These are phyloP conservation scores for Mallotus repandus DNA, from an alignment of 441 rosid species.

Conservation along the genomic window DNA sequence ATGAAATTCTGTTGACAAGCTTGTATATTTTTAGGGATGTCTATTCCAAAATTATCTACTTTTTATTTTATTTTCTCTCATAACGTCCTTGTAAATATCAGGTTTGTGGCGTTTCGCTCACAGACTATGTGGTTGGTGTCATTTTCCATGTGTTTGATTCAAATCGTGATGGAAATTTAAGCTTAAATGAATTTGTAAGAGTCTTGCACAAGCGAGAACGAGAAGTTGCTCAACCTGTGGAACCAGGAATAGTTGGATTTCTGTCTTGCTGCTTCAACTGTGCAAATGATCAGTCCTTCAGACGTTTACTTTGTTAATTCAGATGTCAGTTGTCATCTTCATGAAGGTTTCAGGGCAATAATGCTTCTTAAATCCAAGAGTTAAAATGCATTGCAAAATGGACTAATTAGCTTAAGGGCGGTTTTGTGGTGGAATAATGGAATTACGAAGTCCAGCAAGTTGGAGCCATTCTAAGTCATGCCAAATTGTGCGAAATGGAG, in stretches of 20 bases:
- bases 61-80: not conserved
- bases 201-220: conserved; percentile 58
- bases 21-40: not conserved
- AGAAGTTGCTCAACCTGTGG: conserved; percentile 50
- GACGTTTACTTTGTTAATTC: conserved; percentile 26
- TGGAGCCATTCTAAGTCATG: not conserved
- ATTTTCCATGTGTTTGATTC: conserved; percentile 74
- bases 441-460: conserved; percentile 8
- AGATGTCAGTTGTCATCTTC: not conserved
- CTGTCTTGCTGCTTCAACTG: conserved; percentile 49
- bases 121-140: conserved; percentile 59
- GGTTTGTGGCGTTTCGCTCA: conserved; percentile 70
- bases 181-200: conserved; percentile 65
- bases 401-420: not conserved
- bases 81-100: conserved; percentile 22
- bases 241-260: conserved; percentile 45
- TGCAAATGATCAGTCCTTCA: conserved; percentile 30
- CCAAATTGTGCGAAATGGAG: not conserved
- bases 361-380: not conserved
- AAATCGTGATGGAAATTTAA: conserved; percentile 61
- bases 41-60: not conserved
- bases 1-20: no score
- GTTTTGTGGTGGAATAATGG: conserved; percentile 1
- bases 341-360: not conserved
- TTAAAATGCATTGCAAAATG: not conserved